A percentile compares a stretch with the other conserved stretches of the same genome.
Evolutionary conservation across 1,139 yeast genomes (phyloP).

Genomic region (Saccharomyces hybrid): DNA sequence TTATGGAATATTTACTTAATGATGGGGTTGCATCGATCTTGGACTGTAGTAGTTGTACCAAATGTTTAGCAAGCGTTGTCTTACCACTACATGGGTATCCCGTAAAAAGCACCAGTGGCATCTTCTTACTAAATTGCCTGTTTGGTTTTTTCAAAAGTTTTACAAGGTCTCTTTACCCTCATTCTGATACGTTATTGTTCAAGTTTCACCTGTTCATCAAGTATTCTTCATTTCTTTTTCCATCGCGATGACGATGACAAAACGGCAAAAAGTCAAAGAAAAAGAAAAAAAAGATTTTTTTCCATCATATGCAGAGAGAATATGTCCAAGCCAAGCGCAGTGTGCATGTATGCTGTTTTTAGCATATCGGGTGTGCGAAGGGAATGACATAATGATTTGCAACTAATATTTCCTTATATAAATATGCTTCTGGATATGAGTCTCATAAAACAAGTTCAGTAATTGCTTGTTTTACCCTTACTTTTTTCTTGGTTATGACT

Average conservation of each 20-base stretch:
- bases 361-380: not conserved
- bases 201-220: not conserved
- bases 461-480: not conserved
- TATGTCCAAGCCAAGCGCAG: not conserved
- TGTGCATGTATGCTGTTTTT: not conserved
- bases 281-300: not conserved
- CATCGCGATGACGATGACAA: not conserved
- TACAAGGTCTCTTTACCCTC: no score
- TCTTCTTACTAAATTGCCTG: conserved; percentile 24
- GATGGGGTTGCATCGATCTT: conserved; percentile 47
- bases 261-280: not conserved
- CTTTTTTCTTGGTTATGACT: not conserved
- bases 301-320: not conserved
- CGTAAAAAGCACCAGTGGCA: conserved; percentile 81
- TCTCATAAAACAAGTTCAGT: not conserved
- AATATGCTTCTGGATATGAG: not conserved
- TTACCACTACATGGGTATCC: conserved; percentile 89
- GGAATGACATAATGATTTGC: not conserved
- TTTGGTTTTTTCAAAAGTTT: not conserved
- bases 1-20: conserved; percentile 45
- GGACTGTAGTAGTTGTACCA: conserved; percentile 42
- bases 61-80: conserved; percentile 58
- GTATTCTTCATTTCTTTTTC: not conserved
- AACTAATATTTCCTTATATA: not conserved
- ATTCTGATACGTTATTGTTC: not conserved